Base-by-base conservation (phyloP, 805 yeast genomes). In the Yarrowia porcina region DNA sequence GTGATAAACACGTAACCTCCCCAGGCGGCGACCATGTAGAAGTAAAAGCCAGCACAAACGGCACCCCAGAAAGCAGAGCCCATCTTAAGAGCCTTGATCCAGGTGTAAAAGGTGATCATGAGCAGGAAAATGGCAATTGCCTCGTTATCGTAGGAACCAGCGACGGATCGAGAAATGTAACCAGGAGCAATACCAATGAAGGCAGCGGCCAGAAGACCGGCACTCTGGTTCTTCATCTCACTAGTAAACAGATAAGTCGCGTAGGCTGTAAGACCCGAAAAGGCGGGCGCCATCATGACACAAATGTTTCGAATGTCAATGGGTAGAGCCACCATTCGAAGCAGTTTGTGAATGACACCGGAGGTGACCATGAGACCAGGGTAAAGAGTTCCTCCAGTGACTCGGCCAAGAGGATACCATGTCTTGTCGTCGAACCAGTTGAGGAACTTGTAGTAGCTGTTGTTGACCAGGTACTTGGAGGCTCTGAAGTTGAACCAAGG, bases 1-100 rank as follows among this genome's bases (percentile, higher is more conserved):
- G 99, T 94, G 77, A 94, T 96, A 80, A 94, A 94, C 60, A 96
- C 99, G 73, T 94, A 94, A 27, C 99, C 99, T 80, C 99, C 99
- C 97, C 99, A 92, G 12, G 99, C 99, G 52, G 96, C 86, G 60
- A 94, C 99, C 99, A 94, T 94, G 81, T 94, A 94, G 76, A 96
- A 94, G 79, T 96, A 94, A 70, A 86, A 88, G 33, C 90, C 73
- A 1, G 99, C 96, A 28, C 97, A 85, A 69, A 88, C 77, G 2
- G 93, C 80, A 11, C 90, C 94, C 80, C 86, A 90, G 67, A 89
- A 81, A 17, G 92, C 85, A 1, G 97, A 89, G 49, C 99, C 99
- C 39, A 88, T 79, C 75, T 93, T 93, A 75, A 90, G 83, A 12
- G 97, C 87, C 77, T 91, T 92, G 76, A 94, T 88, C 99, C 99